phyloP scores from a whole-genome alignment of 768 basidiomycete species.

The Rhizopogon salebrosus region DNA sequence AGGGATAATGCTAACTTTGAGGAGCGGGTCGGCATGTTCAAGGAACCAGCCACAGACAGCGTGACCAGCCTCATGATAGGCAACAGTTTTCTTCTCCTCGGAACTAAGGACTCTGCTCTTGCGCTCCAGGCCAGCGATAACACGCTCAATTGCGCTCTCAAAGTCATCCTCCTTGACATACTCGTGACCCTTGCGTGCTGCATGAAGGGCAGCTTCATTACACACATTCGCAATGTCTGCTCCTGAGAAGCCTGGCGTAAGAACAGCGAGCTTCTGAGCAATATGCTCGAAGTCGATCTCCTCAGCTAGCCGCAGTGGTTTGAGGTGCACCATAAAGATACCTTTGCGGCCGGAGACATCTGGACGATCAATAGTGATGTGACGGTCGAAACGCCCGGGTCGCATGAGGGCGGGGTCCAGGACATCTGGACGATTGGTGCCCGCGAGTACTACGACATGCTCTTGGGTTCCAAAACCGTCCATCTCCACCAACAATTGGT shows the following conservation, averaged over 20 bases:
- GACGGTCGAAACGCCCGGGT: conserved; percentile 95
- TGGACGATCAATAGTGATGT: conserved; percentile 92
- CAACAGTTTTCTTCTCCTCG: conserved; percentile 98
- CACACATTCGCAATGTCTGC: conserved; percentile 99
- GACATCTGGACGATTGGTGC: conserved; percentile 95
- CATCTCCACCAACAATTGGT: conserved; percentile 98
- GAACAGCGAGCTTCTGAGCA: conserved; percentile 90
- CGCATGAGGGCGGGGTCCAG: conserved; percentile 94
- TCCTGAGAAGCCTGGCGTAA: conserved; percentile 97
- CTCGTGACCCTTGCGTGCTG: conserved; percentile 80
- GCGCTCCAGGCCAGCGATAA: conserved; percentile 94
- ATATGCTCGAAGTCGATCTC: conserved; percentile 50
- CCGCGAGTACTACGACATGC: conserved; percentile 93
- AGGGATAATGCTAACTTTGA: conserved; percentile 98
- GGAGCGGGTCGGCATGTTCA: conserved; percentile 92
- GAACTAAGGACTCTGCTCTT: conserved; percentile 90
- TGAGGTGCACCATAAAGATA: conserved; percentile 90
- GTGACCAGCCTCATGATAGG: conserved; percentile 98
- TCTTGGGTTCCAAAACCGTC: conserved; percentile 98
- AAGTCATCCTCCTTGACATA: conserved; percentile 81
- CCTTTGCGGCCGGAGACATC: conserved; percentile 92
- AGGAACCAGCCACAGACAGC: conserved; percentile 98
- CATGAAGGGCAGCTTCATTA: conserved; percentile 95
- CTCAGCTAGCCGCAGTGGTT: conserved; percentile 68
- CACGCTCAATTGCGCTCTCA: conserved; percentile 95